A percentile compares a stretch with the other conserved stretches of the same genome.
These are phyloP conservation scores for Oxytropis ochrocephala DNA, from an alignment of 306 rosid genomes.

Conservation along the genomic window DNA sequence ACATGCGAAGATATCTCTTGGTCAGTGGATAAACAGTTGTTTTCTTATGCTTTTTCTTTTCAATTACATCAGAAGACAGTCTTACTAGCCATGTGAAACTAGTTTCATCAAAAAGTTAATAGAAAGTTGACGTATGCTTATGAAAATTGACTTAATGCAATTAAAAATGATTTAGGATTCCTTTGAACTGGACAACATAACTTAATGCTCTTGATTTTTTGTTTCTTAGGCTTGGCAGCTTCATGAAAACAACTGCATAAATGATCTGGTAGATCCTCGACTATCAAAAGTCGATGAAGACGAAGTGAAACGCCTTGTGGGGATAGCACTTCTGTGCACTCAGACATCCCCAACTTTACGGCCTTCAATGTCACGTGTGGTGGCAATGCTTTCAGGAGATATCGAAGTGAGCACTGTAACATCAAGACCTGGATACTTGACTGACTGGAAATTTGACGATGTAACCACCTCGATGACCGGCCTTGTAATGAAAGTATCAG, in stretches of 20 bases:
- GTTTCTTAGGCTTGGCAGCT: conserved; percentile 57
- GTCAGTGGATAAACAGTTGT: not conserved
- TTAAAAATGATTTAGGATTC: not conserved
- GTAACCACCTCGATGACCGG: conserved; percentile 11
- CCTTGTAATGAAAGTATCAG: conserved; percentile 19
- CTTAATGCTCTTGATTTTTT: not conserved
- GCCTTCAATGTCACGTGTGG: conserved; percentile 68
- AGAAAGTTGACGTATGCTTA: too few species aligned
- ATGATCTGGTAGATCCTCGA: conserved; percentile 41
- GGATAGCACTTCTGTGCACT: conserved; percentile 54
- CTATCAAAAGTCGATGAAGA: conserved; percentile 35
- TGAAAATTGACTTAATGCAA: not conserved
- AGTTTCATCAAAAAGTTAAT: not conserved
- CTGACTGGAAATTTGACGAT: conserved; percentile 63
- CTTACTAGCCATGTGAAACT: not conserved
- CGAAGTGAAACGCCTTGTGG: conserved; percentile 42
- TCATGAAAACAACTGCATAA: conserved; percentile 37
- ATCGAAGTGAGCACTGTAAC: conserved; percentile 43
- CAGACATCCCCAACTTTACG: conserved; percentile 51
- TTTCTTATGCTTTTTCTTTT: not conserved
- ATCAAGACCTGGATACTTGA: conserved; percentile 58
- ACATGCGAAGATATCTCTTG: too few species aligned
- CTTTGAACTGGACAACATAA: not conserved
- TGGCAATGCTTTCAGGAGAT: conserved; percentile 72
- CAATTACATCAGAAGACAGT: not conserved